These are phyloP conservation scores for Trichothecium sympodiale DNA, from an alignment of 2,329 filamentous ascomycete genomes.

Conservation along the genomic window DNA sequence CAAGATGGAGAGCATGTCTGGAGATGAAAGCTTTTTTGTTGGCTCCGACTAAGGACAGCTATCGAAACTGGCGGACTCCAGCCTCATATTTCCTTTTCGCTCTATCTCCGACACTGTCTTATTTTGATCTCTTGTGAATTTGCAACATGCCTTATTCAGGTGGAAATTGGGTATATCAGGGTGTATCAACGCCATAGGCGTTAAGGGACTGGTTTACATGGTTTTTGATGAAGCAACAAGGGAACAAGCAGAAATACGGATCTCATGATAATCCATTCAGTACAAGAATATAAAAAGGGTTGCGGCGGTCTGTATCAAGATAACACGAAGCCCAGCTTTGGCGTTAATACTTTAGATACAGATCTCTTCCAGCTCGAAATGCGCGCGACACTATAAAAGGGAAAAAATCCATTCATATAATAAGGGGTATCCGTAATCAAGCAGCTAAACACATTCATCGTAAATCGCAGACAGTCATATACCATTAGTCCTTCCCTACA, in stretches of 20 bases:
- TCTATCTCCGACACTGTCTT: neutral
- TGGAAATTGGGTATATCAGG: no score
- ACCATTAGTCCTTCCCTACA: neutral
- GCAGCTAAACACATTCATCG: conserved; percentile 7
- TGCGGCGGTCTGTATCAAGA: no score
- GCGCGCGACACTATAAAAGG: neutral
- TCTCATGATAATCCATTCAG: neutral
- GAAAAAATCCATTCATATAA: conserved; percentile 1
- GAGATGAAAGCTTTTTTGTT: conserved; percentile 15
- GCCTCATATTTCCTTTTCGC: neutral
- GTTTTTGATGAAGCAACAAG: no score
- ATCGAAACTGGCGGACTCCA: neutral
- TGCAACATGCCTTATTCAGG: no score
- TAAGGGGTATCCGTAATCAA: neutral
- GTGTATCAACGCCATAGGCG: no score
- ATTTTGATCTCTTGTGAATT: no score
- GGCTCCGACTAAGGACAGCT: conserved; percentile 5
- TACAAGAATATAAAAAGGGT: neutral
- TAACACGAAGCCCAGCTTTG: no score
- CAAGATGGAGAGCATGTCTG: conserved; percentile 18
- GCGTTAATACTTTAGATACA: no score
- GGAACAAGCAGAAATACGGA: no score
- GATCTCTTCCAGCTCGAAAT: neutral
- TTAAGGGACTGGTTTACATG: no score
- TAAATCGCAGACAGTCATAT: conserved; percentile 5